phyloP scores from a whole-genome alignment of 192 early-diverging fungal genomes.

The Coemansia sp. region DNA sequence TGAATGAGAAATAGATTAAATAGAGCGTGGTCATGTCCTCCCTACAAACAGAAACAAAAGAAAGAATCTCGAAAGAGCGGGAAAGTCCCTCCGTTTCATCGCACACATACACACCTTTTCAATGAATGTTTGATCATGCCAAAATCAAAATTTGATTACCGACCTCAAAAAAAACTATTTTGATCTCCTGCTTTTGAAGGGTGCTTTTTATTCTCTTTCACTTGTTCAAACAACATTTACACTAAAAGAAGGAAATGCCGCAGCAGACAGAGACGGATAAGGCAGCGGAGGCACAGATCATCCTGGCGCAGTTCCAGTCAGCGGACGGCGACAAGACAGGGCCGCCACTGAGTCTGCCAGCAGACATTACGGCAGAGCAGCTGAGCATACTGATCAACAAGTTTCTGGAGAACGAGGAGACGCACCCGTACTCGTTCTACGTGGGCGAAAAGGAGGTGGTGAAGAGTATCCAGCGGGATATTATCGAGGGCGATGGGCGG shows the following conservation, averaged over 20 bases:
- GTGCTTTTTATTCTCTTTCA: neutral
- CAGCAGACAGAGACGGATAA: conserved; percentile 4
- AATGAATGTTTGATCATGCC: no score
- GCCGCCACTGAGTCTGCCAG: conserved; percentile 87
- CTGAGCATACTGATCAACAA: conserved; percentile 87
- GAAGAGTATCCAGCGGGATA: conserved; percentile 72
- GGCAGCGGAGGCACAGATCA: conserved; percentile 2
- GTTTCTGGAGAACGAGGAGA: conserved; percentile 78
- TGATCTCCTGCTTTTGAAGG: neutral
- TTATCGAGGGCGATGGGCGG: conserved; percentile 69
- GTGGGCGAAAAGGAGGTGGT: conserved; percentile 84
- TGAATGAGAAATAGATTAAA: neutral
- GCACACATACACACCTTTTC: no score
- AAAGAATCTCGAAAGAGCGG: no score
- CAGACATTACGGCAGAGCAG: conserved; percentile 80
- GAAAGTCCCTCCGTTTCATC: no score
- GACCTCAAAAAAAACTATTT: neutral
- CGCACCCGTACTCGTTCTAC: conserved; percentile 91
- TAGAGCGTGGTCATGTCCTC: neutral
- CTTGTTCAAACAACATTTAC: neutral
- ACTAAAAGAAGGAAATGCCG: neutral
- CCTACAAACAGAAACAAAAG: no score
- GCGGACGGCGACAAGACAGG: conserved; percentile 76
- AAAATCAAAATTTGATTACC: neutral
- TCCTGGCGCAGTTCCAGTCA: conserved; percentile 70